Conservation (phyloP, 495 filamentous ascomycete genomes). For the Tetracladium marchalianum region DNA sequence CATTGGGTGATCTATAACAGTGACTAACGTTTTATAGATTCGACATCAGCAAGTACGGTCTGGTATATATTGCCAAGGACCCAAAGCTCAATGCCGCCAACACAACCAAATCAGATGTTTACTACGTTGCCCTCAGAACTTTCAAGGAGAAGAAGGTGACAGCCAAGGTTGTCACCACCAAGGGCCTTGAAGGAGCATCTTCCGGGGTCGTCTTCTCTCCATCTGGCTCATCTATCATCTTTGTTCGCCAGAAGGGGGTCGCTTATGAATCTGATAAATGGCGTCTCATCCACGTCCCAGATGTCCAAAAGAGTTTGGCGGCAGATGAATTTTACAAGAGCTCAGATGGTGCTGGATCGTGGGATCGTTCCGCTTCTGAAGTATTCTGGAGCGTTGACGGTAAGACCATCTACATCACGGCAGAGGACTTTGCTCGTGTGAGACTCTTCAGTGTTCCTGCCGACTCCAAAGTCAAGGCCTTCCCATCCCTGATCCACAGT, state of each 20-base stretch:
- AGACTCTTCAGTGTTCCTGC: slow-evolving; percentile 52
- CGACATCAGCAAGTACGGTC: slow-evolving; percentile 37
- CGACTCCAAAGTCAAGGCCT: slow-evolving; percentile 28
- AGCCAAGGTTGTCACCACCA: slow-evolving; percentile 32
- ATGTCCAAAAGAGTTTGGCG: slow-evolving; percentile 45
- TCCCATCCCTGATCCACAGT: slow-evolving; percentile 45
- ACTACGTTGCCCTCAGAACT: slow-evolving; percentile 54
- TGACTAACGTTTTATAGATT: slow-evolving; percentile 27
- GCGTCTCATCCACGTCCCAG: slow-evolving; percentile 52
- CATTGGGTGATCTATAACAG: too few relatives aligned
- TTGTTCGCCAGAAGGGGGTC: slow-evolving; percentile 63
- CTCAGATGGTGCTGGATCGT: slow-evolving; percentile 45
- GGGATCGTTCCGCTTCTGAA: slow-evolving; percentile 54
- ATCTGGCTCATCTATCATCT: slow-evolving; percentile 58
- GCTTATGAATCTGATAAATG: slow-evolving; percentile 88
- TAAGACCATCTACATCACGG: slow-evolving; percentile 47
- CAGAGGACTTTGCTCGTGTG: slow-evolving; percentile 51
- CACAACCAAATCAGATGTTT: slow-evolving; percentile 70
- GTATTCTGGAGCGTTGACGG: slow-evolving; percentile 57
- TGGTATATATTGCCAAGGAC: slow-evolving; percentile 78
- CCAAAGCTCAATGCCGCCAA: slow-evolving; percentile 62
- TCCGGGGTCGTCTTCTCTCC: slow-evolving; percentile 64
- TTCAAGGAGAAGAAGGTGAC: slow-evolving; percentile 40
- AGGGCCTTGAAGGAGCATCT: slow-evolving; percentile 54
- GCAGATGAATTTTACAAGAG: slow-evolving; percentile 52